Percentiles rank a stretch among this genome's conserved stretches.
phyloP scores from a whole-genome alignment of 2,329 filamentous ascomycete species.

The Helminthosporium solani region DNA sequence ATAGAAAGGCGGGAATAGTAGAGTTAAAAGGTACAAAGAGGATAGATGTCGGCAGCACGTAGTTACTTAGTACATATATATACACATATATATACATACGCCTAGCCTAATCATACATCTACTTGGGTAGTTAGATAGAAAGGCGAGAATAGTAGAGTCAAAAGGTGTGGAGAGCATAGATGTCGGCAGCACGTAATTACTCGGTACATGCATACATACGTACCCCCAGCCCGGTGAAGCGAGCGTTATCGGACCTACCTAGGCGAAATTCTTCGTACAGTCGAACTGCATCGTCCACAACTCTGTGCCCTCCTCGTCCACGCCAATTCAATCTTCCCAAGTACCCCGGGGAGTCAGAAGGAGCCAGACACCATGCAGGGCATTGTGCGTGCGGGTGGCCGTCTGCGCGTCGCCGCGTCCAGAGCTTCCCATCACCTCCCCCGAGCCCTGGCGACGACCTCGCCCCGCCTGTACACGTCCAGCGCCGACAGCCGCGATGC shows the following conservation, averaged over 20 bases:
- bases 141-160: too few relatives aligned
- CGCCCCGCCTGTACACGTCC: slow-evolving; percentile 35
- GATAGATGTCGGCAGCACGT: too few relatives aligned
- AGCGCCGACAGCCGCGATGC: slow-evolving; percentile 35
- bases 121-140: too few relatives aligned
- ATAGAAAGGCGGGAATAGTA: too few relatives aligned
- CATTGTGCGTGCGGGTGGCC: slow-evolving; percentile 41
- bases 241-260: slow-evolving; percentile 30
- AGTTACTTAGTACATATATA: too few relatives aligned
- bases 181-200: too few relatives aligned
- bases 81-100: too few relatives aligned
- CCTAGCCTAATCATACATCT: too few relatives aligned
- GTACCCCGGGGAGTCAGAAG: slow-evolving; percentile 14
- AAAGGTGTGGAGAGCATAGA: too few relatives aligned
- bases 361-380: slow-evolving; percentile 37
- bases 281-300: slow-evolving; percentile 6
- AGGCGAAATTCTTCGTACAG: slow-evolving; percentile 8
- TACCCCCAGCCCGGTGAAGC: slow-evolving; percentile 10
- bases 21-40: too few relatives aligned
- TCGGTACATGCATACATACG: slow-evolving; percentile 18
- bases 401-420: slow-evolving; percentile 35
- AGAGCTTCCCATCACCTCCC: slow-evolving; percentile 29
- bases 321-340: slow-evolving; percentile 22
- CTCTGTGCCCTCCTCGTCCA: slow-evolving; percentile 13
- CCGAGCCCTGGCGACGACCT: slow-evolving; percentile 33